Percentiles rank a stretch among this genome's conserved stretches.
These are phyloP conservation scores for Echites panduratus DNA, from an alignment of 257 asterid genomes.

Conservation along the genomic window DNA sequence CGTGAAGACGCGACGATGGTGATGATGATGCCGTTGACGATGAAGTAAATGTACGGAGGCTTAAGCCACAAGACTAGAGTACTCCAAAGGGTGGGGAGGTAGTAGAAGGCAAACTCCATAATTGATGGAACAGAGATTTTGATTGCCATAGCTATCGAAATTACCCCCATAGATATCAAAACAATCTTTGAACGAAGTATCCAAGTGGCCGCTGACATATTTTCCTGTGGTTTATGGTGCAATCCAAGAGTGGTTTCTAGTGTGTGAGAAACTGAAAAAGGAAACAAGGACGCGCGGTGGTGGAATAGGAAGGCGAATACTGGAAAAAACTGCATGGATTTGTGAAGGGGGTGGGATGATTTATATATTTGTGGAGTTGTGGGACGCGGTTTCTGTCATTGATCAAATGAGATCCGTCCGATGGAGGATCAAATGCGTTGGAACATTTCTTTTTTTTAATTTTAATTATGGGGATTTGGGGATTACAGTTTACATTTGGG, in stretches of 20 bases:
- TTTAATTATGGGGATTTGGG: too few relatives aligned
- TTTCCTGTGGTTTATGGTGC: neutral
- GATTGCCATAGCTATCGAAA: constrained; percentile 38
- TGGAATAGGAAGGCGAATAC: constrained; percentile 9
- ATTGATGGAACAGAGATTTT: constrained; percentile 36
- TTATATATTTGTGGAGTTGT: constrained; percentile 13
- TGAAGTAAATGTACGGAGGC: constrained; percentile 68
- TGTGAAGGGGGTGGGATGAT: neutral
- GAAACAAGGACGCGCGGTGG: neutral
- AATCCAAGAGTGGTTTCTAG: constrained; percentile 3
- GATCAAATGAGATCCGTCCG: constrained; percentile 43
- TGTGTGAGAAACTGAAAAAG: neutral
- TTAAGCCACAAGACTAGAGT: constrained; percentile 35
- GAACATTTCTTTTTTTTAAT: neutral
- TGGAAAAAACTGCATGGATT: constrained; percentile 11
- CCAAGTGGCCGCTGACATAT: constrained; percentile 26
- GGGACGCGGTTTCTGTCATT: constrained; percentile 38
- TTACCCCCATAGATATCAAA: constrained; percentile 45
- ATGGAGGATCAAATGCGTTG: constrained; percentile 1
- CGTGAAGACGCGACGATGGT: constrained; percentile 59
- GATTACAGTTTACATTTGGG: too few relatives aligned
- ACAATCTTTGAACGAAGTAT: constrained; percentile 38
- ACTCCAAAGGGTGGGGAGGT: constrained; percentile 45
- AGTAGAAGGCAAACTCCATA: constrained; percentile 15
- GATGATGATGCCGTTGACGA: constrained; percentile 68